Evolutionary conservation across 495 filamentous ascomycete genomes (phyloP), one percentile per base, ranked within the genome.

Genomic region (Aspergillus steynii): DNA sequence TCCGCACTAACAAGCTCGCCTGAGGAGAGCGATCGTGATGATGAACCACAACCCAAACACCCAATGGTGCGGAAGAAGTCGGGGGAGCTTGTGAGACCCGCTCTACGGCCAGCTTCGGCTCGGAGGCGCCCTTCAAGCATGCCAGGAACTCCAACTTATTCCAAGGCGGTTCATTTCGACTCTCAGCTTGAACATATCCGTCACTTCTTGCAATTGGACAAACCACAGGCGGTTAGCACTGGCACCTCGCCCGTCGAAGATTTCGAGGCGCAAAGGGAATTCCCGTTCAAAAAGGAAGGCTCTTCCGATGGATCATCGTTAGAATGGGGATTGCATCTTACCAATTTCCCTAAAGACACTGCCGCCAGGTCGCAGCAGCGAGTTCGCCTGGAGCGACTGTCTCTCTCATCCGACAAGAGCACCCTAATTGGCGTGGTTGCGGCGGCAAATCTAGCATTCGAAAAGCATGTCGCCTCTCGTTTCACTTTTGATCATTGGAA

Each of bases 401-500:
- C 87, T 80, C 75, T 98, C 53, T 97, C 95, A 0, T 74, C 81
- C 9, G 94, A 99, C 71, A 90, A 93, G 66, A 92, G 91, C 71
- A 90, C 80, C 25, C 74, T 99, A 65, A 79, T 96, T 59, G 96
- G 95, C 12, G 86, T 85, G 20, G 83, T 96, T 27, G 90, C 87
- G 25, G 92, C 94, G 55, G 87, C 90, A 65, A 99, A 99, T 71
- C 74, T 98, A 25, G 85, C 92, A 1, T 99, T 95, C 77, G 87
- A 96, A 49, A 99, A 99, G 71, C 71, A 78, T 9, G 93, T 99
- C 46, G 85, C 89, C 26, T 92, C 91, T 71, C 86, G 95, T 29
- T 99, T 99, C 70, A 98, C 96, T 0, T 84, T 98, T 58, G 95
- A 99, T 74, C 93, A 93, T 71, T 99, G 95, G 95, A 96, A 94